Evolutionary conservation across 768 basidiomycete species (phyloP).

Genomic region (Termitomyces heimii): DNA sequence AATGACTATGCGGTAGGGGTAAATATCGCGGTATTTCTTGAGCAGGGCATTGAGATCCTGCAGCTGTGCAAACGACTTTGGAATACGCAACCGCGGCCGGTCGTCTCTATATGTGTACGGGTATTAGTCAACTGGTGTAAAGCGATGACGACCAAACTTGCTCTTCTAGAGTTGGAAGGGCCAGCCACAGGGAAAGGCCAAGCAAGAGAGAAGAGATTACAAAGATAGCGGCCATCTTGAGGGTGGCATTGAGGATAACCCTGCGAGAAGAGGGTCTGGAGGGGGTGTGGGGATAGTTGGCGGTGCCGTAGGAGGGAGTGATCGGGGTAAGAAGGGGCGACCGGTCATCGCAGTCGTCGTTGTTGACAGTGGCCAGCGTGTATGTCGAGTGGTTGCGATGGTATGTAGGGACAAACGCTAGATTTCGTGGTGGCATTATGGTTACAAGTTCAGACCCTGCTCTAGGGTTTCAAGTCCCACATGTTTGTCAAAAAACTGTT

Average conservation of each 20-base stretch:
- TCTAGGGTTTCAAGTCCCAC: slow-evolving; percentile 12
- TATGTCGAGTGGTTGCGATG: slow-evolving; percentile 35
- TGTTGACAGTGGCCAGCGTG: slow-evolving; percentile 56
- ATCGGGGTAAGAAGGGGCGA: slow-evolving; percentile 39
- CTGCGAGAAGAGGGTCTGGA: slow-evolving; percentile 39
- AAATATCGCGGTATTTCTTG: slow-evolving; percentile 89
- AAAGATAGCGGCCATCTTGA: slow-evolving; percentile 84
- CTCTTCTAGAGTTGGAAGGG: slow-evolving; percentile 76
- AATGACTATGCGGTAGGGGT: slow-evolving; percentile 78
- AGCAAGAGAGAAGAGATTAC: slow-evolving; percentile 61
- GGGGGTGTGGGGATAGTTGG: slow-evolving; percentile 32
- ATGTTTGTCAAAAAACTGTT: background rate
- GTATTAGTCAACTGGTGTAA: background rate
- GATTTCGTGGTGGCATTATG: slow-evolving; percentile 17
- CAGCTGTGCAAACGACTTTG: slow-evolving; percentile 83
- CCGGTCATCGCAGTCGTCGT: slow-evolving; percentile 25
- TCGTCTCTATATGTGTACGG: slow-evolving; percentile 57
- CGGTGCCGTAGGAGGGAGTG: slow-evolving; percentile 49
- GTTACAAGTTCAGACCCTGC: slow-evolving; percentile 9
- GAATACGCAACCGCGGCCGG: slow-evolving; percentile 70
- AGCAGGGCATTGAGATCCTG: slow-evolving; percentile 79
- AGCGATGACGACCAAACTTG: slow-evolving; percentile 30
- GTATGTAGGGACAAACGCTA: slow-evolving; percentile 18
- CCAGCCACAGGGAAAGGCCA: slow-evolving; percentile 72
- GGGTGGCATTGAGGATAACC: slow-evolving; percentile 71